phyloP scores from a whole-genome alignment of 345 rosid species.

The Luvunga scandens region DNA sequence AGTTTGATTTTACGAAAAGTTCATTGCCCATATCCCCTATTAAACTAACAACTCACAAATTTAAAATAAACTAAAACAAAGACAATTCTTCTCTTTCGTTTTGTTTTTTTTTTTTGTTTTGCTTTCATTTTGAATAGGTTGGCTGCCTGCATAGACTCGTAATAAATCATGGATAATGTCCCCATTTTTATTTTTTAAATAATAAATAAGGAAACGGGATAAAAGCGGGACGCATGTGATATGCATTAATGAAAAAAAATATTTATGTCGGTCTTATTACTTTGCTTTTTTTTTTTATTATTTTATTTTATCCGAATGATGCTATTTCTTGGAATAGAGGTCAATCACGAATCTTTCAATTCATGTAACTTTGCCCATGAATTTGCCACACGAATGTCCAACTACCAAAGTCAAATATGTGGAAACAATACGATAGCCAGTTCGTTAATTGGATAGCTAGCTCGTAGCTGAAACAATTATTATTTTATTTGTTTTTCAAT shows the following conservation, averaged over 20 bases:
- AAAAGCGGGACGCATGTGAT: neutral
- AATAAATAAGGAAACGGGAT: neutral
- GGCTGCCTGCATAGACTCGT: neutral
- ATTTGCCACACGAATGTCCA: neutral
- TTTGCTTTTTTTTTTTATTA: neutral
- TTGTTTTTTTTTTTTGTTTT: too few species aligned
- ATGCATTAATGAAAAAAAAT: neutral
- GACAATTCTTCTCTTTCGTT: too few species aligned
- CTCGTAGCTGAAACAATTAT: too few species aligned
- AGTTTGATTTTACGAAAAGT: too few species aligned
- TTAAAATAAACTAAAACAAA: too few species aligned
- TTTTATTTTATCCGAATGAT: neutral
- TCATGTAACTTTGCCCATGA: neutral
- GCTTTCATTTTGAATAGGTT: neutral
- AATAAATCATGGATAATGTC: neutral
- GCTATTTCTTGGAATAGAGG: neutral
- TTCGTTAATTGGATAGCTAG: too few species aligned
- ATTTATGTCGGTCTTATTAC: neutral
- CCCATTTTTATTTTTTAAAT: neutral
- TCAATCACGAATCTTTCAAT: neutral
- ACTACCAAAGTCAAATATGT: too few species aligned
- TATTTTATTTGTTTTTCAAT: too few species aligned
- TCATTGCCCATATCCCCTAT: too few species aligned
- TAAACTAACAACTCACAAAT: too few species aligned
- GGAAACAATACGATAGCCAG: too few species aligned